phyloP scores from a whole-genome alignment of 192 early-diverging fungal species.

The Fimicolochytrium jonesii region DNA sequence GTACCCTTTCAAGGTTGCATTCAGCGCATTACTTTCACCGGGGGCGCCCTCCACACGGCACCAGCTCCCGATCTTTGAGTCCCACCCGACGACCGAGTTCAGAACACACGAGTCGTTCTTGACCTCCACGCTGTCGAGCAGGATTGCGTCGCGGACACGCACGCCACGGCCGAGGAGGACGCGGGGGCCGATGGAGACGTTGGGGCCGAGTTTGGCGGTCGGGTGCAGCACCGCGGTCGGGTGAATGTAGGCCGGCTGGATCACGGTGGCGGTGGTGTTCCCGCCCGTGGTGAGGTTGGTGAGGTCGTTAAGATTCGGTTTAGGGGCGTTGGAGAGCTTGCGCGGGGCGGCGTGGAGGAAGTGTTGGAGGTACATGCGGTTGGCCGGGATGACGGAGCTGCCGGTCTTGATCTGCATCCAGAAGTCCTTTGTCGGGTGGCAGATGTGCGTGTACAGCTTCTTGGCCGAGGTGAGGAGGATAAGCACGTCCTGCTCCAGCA shows the following conservation, averaged over 20 bases:
- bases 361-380: slow-evolving; percentile 88
- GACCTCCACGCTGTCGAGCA: slow-evolving; percentile 89
- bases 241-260: slow-evolving; percentile 92
- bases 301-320: not conserved
- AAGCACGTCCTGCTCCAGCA: slow-evolving; percentile 92
- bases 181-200: slow-evolving; percentile 91
- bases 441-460: slow-evolving; percentile 82
- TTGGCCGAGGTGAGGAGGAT: slow-evolving; percentile 74
- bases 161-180: slow-evolving; percentile 84
- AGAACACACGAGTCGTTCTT: slow-evolving; percentile 84
- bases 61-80: slow-evolving; percentile 90
- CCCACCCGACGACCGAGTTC: slow-evolving; percentile 90
- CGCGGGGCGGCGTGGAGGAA: slow-evolving; percentile 58
- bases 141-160: slow-evolving; percentile 88
- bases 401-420: slow-evolving; percentile 98
- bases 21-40: slow-evolving; percentile 56
- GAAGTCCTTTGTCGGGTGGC: slow-evolving; percentile 62
- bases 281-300: not conserved
- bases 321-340: slow-evolving; percentile 54
- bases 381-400: slow-evolving; percentile 89
- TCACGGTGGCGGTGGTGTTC: slow-evolving; percentile 50
- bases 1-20: slow-evolving; percentile 79
- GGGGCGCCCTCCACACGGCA: slow-evolving; percentile 87
- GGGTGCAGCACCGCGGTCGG: slow-evolving; percentile 91
- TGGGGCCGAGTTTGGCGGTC: slow-evolving; percentile 90